Percentiles rank a stretch among this genome's conserved stretches.
phyloP scores from a whole-genome alignment of 176 grass and related monocot genomes.

The Aegilops bicornis region DNA sequence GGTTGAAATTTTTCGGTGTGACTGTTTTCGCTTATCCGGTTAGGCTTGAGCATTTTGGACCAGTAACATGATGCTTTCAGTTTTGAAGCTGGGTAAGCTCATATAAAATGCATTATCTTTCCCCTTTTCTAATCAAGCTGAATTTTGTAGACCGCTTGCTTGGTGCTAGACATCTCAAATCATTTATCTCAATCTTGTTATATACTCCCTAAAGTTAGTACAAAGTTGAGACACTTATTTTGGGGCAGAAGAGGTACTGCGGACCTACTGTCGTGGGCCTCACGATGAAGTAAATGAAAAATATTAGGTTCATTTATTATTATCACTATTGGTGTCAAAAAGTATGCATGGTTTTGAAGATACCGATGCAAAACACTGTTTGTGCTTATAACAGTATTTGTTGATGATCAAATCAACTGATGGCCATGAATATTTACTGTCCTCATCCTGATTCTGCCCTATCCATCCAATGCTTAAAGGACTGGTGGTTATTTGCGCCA shows the following conservation, averaged over 20 bases:
- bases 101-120: not conserved
- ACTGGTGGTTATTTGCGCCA: not conserved
- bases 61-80: not conserved
- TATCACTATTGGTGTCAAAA: not conserved
- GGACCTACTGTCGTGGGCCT: not conserved
- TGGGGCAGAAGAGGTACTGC: too few relatives aligned
- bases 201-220: not conserved
- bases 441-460: not conserved
- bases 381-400: not conserved
- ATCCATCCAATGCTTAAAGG: not conserved
- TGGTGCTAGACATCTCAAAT: slow-evolving; percentile 13
- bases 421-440: not conserved
- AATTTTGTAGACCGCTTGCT: slow-evolving; percentile 12
- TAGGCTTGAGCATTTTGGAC: slow-evolving; percentile 24
- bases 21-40: not conserved
- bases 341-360: not conserved
- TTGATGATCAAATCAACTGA: not conserved
- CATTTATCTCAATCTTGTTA: not conserved
- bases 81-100: slow-evolving; percentile 14
- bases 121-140: not conserved
- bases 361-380: not conserved
- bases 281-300: not conserved
- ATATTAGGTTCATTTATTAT: not conserved
- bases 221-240: too few relatives aligned
- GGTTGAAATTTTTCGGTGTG: not conserved